Conservation (phyloP, 176 grass and related monocot genomes). For the Avena insularis region DNA sequence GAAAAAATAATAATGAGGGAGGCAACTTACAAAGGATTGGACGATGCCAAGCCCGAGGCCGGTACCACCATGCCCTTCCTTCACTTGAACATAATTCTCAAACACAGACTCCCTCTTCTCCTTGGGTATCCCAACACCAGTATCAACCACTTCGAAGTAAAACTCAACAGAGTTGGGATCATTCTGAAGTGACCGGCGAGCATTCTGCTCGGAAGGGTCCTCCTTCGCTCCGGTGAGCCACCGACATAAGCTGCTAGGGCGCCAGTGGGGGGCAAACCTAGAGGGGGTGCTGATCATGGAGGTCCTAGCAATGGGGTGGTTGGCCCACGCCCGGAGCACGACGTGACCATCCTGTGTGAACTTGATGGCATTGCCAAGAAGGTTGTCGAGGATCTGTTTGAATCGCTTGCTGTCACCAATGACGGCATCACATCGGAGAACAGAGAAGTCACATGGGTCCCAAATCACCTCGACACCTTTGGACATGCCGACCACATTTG, state of each 20-base stretch:
- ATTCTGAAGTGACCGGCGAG: constrained; percentile 12
- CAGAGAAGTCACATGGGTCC: constrained; percentile 82
- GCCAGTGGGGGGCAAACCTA: constrained; percentile 21
- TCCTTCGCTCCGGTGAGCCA: constrained; percentile 30
- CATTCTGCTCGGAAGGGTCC: background rate
- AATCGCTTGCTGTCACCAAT: constrained; percentile 62
- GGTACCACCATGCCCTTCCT: constrained; percentile 69
- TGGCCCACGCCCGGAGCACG: constrained; percentile 69
- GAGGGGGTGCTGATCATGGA: constrained; percentile 23
- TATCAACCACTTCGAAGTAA: constrained; percentile 76
- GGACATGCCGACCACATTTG: constrained; percentile 51
- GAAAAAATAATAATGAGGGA: background rate
- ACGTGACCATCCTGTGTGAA: constrained; percentile 67
- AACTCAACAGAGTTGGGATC: constrained; percentile 58
- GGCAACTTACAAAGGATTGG: constrained; percentile 75
- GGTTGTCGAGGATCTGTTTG: constrained; percentile 82
- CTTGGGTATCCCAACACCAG: constrained; percentile 68
- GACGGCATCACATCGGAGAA: constrained; percentile 42
- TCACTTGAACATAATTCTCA: constrained; percentile 86
- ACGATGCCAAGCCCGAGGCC: constrained; percentile 90
- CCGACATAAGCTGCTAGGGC: background rate
- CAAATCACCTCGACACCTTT: constrained; percentile 75
- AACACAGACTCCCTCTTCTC: constrained; percentile 79
- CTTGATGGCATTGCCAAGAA: constrained; percentile 83
- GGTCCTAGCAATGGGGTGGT: constrained; percentile 41